Evolutionary conservation across 768 basidiomycete genomes (phyloP), one percentile per base, ranked within the genome.

Genomic region (Lactarius deliciosus): DNA sequence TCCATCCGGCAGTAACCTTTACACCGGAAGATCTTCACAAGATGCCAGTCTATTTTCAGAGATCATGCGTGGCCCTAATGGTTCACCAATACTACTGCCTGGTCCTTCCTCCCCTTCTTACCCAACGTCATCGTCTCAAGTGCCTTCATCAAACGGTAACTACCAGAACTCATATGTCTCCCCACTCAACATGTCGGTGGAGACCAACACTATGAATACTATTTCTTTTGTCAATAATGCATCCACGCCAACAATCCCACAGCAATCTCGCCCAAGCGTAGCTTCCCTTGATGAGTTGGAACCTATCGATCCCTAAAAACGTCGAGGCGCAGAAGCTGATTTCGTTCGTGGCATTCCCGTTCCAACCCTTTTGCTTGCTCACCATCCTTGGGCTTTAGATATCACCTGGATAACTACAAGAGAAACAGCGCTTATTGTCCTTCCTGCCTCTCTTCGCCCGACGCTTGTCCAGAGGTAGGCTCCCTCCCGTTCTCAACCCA

Each of bases 361-460:
- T 28, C 38, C 10, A n/a, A 20, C 58, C 9, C 45, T 68, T 43
- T 61, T 36, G 16, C 43, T 25, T 40, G 32, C n/a, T 55, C 56
- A 57, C 53, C 69, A 22, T 69, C 55, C 10, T 54, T 36, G 30
- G 32, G 38, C 36, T 34, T 30, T 60, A 93, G 92, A 66, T 96
- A 96, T 76, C 96, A 98, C 74, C 81, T 98, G 58, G 91, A 94
- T 71, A 96, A 96, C 72, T 94, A 87, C 75, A 89, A 87, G 74
- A 81, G 90, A 68, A 96, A 96, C 72, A 88, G 87, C 50, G 83
- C 85, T 13, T 98, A 98, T 74, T 92, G 90, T n/a, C 73, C 80
- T 98, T 7, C 96, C 96, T 0, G 86, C 91, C 2, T 95, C 93
- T 15, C 79, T 98, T 57, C 85, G 91, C 6, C 94, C 94, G 1